Evolutionary conservation across 2,329 filamentous ascomycete species (phyloP), one percentile per base, ranked within the genome.

Genomic region (Fusarium irregulare): DNA sequence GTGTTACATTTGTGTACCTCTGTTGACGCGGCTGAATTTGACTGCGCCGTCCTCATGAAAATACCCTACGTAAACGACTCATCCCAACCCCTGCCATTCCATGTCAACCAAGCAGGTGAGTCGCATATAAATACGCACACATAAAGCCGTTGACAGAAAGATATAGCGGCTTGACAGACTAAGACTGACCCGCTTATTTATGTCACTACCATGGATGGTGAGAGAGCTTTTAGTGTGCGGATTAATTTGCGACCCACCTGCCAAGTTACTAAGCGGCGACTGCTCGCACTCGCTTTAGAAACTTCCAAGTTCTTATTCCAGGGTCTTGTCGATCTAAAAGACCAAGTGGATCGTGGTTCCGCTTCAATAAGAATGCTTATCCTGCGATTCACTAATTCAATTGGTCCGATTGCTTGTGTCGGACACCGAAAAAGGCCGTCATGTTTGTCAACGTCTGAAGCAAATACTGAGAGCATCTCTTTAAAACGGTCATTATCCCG

Each of bases 341-440:
- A 59, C 46, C 20, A 30, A 23, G 48, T 56, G 60, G 60, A 45
- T 49, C 28, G 23, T 48, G 21, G 34, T 30, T n/a, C 56, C 47
- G 40, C 50, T 49, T 16, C 11, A 42, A 30, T 45, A 41, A 41
- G 11, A 40, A 64, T 57, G 45, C 30, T 41, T 46, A 34, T 58
- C 34, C 14, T 32, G 13, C 51, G 46, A 37, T 47, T 28, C 10
- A 60, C 12, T 51, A n/a, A 37, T 50, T 37, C 23, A 7, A 64
- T 64, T 64, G 45, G 60, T n/a, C 11, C 28, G 18, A 18, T 14
- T 13, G 11, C 4, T 20, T 27, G 8, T 16, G 60, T 65, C 62
- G 62, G 62, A 59, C 60, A 34, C 45, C 40, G 46, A 59, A 40
- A 34, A 65, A 65, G 27, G 14, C 62, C 60, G 62, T 16, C 32